These are phyloP conservation scores for Dorcoceras hygrometricum DNA, from an alignment of 257 asterid genomes.

Conservation along the genomic window DNA sequence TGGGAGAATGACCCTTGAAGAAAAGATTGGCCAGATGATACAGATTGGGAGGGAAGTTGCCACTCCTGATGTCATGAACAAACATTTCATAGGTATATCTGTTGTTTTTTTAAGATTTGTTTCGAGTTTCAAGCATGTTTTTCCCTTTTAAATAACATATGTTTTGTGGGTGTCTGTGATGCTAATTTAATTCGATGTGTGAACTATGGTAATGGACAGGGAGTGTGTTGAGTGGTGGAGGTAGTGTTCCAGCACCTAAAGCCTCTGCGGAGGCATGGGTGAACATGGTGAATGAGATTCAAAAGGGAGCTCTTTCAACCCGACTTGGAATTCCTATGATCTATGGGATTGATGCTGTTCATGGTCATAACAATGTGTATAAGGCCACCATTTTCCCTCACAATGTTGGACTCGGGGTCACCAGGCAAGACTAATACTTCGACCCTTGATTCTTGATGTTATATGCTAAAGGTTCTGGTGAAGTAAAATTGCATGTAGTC, in stretches of 20 bases:
- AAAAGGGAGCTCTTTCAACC: slow-evolving; percentile 49
- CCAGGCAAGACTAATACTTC: slow-evolving; percentile 35
- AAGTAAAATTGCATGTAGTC: background rate
- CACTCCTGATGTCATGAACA: slow-evolving; percentile 34
- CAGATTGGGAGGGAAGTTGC: slow-evolving; percentile 50
- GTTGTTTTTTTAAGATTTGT: background rate
- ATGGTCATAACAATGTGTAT: slow-evolving; percentile 49
- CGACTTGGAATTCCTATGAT: slow-evolving; percentile 57
- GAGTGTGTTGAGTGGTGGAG: slow-evolving; percentile 59
- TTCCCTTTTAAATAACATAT: too few relatives aligned
- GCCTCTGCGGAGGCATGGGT: slow-evolving; percentile 51
- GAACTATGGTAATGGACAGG: slow-evolving; percentile 31
- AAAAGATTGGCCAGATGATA: slow-evolving; percentile 64
- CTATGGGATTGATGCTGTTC: slow-evolving; percentile 52
- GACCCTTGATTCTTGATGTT: background rate
- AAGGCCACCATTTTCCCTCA: slow-evolving; percentile 63
- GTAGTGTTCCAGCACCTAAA: slow-evolving; percentile 37
- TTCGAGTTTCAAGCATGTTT: background rate
- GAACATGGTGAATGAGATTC: slow-evolving; percentile 47
- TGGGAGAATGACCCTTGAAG: slow-evolving; percentile 51
- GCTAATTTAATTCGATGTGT: background rate
- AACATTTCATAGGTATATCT: slow-evolving; percentile 43
- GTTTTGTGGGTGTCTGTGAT: background rate
- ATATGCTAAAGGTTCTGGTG: background rate
- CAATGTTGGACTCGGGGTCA: slow-evolving; percentile 58